Percentiles rank a stretch among this genome's conserved stretches.
phyloP scores from a whole-genome alignment of 345 rosid species.

The Eucalyptus victrix region DNA sequence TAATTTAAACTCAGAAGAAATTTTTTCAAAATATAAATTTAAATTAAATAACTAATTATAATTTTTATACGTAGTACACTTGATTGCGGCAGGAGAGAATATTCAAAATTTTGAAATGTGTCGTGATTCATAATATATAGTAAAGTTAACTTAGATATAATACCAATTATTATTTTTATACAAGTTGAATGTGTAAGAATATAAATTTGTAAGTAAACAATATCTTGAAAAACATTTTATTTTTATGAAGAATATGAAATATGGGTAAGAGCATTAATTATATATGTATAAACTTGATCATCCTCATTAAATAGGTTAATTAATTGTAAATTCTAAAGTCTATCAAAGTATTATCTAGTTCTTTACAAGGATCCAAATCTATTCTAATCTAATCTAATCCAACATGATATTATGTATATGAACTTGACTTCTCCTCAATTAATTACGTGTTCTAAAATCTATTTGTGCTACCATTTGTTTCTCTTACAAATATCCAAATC shows the following conservation, averaged over 20 bases:
- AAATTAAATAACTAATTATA: background rate
- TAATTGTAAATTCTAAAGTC: background rate
- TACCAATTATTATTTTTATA: background rate
- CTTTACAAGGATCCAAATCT: background rate
- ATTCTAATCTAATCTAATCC: background rate
- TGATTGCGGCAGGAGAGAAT: background rate
- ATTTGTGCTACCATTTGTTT: background rate
- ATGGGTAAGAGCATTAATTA: background rate
- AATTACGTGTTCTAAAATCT: background rate
- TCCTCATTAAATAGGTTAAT: background rate
- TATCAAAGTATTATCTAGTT: background rate
- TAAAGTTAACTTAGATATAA: no score
- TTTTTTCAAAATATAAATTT: accelerated
- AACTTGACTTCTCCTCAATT: background rate
- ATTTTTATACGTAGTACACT: background rate
- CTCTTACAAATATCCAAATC: background rate
- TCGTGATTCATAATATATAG: no score
- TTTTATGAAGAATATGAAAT: background rate
- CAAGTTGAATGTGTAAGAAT: background rate
- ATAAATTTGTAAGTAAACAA: no score
- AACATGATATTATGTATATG: background rate
- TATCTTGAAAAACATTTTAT: no score
- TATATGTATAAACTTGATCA: no score
- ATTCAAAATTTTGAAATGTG: background rate
- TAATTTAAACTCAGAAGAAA: background rate